Conservation (phyloP, 208 protist genomes). For the Wallacemonas sp. region DNA sequence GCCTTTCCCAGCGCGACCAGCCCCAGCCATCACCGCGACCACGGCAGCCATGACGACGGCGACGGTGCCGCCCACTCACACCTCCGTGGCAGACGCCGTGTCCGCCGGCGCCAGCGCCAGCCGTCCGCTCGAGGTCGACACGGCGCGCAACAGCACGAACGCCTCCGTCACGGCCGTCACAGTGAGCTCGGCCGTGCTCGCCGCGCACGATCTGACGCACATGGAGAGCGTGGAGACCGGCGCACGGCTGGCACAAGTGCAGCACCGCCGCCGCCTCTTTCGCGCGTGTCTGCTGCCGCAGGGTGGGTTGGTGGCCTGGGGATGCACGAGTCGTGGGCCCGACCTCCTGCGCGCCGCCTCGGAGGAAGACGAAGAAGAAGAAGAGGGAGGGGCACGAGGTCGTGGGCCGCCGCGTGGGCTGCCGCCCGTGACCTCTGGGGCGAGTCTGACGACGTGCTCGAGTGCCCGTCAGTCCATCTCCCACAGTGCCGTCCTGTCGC, state of each 20-base stretch:
- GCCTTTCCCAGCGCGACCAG: too few species aligned
- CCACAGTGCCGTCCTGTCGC: background rate
- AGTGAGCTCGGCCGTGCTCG: background rate
- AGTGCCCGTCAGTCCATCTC: background rate
- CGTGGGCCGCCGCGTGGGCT: background rate
- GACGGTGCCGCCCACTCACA: too few species aligned
- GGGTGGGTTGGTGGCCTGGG: conserved; percentile 48
- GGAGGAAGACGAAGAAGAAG: background rate
- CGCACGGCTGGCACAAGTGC: too few species aligned
- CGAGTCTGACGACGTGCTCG: background rate
- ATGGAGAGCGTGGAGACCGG: too few species aligned
- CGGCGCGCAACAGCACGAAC: background rate
- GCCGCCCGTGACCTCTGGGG: background rate
- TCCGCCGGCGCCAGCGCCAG: too few species aligned
- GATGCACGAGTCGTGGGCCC: conserved; percentile 6
- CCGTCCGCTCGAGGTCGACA: too few species aligned
- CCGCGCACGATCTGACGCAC: background rate
- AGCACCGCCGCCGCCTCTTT: conserved; percentile 26
- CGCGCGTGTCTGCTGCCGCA: conserved; percentile 52
- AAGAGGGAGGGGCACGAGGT: too few species aligned
- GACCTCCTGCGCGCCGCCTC: too few species aligned
- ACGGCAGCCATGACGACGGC: too few species aligned
- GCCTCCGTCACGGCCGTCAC: background rate
- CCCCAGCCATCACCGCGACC: too few species aligned
- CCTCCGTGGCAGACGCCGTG: too few species aligned